Evolutionary conservation across 2,329 filamentous ascomycete species (phyloP).

Genomic region (Phaeosphaeriaceae sp.): DNA sequence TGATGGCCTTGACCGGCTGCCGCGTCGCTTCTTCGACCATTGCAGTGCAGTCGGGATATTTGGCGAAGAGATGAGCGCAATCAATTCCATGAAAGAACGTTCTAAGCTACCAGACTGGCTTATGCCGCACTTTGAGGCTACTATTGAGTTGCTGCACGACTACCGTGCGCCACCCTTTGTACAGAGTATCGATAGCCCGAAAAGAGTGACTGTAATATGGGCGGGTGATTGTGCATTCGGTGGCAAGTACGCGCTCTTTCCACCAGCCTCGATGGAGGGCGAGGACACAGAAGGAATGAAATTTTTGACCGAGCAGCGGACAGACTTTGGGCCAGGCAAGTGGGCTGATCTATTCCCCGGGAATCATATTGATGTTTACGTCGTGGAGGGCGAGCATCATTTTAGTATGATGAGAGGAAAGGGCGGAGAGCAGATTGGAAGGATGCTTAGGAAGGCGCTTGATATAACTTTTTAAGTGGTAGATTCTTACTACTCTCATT

Average conservation of each 20-base stretch:
- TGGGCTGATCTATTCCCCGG: slow-evolving; percentile 55
- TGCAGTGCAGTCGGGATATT: slow-evolving; percentile 52
- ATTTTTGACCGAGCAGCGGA: slow-evolving; percentile 56
- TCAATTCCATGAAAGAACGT: slow-evolving; percentile 6
- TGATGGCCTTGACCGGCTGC: slow-evolving; percentile 65
- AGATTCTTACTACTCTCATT: background rate
- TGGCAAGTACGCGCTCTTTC: background rate
- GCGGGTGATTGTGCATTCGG: slow-evolving; percentile 28
- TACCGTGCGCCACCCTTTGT: slow-evolving; percentile 45
- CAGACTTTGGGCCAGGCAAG: slow-evolving; percentile 55
- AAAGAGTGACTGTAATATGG: slow-evolving; percentile 55
- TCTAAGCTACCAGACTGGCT: slow-evolving; percentile 52
- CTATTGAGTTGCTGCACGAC: slow-evolving; percentile 54
- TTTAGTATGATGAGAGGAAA: slow-evolving; percentile 47
- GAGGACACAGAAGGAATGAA: slow-evolving; percentile 52
- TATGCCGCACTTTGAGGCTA: slow-evolving; percentile 59
- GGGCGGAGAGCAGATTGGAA: background rate
- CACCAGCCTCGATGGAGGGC: slow-evolving; percentile 46
- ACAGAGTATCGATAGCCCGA: slow-evolving; percentile 27
- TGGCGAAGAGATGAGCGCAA: slow-evolving; percentile 1
- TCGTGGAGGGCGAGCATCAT: slow-evolving; percentile 43
- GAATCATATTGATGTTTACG: slow-evolving; percentile 38
- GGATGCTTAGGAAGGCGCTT: background rate
- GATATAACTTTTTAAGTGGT: background rate
- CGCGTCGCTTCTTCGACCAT: slow-evolving; percentile 59